These are phyloP conservation scores for Rhynchosporium agropyri DNA, from an alignment of 2,329 filamentous ascomycete genomes.

Conservation along the genomic window DNA sequence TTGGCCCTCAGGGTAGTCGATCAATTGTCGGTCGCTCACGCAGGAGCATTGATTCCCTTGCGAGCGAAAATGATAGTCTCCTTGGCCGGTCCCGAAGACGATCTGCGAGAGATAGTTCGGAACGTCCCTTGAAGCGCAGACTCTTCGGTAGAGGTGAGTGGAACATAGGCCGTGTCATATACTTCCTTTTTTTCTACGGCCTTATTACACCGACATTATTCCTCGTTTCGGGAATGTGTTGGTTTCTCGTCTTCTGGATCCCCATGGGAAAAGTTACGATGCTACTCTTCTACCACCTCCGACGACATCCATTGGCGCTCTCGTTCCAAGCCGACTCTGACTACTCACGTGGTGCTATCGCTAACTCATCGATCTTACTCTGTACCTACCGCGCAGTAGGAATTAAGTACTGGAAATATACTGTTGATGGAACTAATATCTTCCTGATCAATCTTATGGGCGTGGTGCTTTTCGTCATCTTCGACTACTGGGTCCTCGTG, in stretches of 20 bases:
- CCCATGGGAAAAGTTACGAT: conserved; percentile 97
- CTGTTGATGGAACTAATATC: conserved; percentile 96
- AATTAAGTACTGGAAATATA: conserved; percentile 98
- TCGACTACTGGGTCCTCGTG: conserved; percentile 84
- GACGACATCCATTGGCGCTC: conserved; percentile 87
- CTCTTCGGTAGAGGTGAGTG: conserved; percentile 95
- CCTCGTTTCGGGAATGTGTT: conserved; percentile 84
- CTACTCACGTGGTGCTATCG: conserved; percentile 69
- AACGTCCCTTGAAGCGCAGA: conserved; percentile 68
- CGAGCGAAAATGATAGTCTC: conserved; percentile 86
- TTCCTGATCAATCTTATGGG: conserved; percentile 97
- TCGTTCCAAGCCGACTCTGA: conserved; percentile 88
- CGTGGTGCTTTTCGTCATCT: conserved; percentile 90
- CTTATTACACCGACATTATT: conserved; percentile 85
- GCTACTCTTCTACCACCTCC: conserved; percentile 86
- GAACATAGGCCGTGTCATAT: conserved; percentile 92
- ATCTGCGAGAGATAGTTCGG: conserved; percentile 46
- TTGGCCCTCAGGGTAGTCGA: conserved; percentile 74
- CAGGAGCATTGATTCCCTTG: conserved; percentile 82
- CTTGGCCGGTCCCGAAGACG: conserved; percentile 68
- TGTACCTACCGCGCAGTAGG: conserved; percentile 98
- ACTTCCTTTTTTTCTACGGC: conserved; percentile 95
- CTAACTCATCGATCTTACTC: conserved; percentile 83
- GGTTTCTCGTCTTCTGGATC: conserved; percentile 96
- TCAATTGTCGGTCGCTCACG: conserved; percentile 86